Base-by-base conservation (phyloP, 2,329 filamentous ascomycete species). In the Penicillium vulpinum region DNA sequence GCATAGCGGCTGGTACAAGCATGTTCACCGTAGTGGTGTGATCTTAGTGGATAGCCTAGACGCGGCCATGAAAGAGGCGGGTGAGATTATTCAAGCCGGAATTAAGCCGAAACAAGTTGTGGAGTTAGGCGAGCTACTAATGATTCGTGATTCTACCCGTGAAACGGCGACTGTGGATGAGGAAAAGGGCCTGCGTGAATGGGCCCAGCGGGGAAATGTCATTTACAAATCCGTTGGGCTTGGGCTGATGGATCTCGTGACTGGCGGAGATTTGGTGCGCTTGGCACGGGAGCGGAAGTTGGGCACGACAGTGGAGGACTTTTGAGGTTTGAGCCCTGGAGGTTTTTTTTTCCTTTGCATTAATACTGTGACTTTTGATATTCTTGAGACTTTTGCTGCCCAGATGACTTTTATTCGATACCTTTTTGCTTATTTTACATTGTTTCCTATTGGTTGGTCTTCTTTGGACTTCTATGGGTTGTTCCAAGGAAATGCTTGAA, bases 51-150 rank as follows among this genome's bases (percentile, higher is more conserved):
- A 87, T 68, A 92, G 88, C 10, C 80, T 96, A 0, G 87, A 91
- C 28, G 90, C 89, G 0, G 92, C 88, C 44, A 72, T 96, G 41
- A 87, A 87, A 65, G 91, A 96, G 70, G 89, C 92, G 0, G 93
- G 93, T 0, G 93, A 97, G 77, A 80, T 97, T 46, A 88, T 95
- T 10, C 85, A 91, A 62, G 90, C 91, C 0, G 87, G 86, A 0
- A 78, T 97, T 28, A 80, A 81, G 22, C 86, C 90, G 0, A 82
- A 86, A 44, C 88, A 95, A 65, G 82, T 97, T 4, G 90, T 96
- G 0, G 93, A 97, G 73, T 78, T 97, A 1, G 93, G 92, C 4
- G 92, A 97, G 70, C 78, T 97, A 46, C 75, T 88, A 58, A 87
- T 87, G 83, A 74, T 87, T 65, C 83, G 82, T 68, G 73, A 81